Base-by-base conservation (phyloP, 164 flowering plant species). In the Vitis rupestris region DNA sequence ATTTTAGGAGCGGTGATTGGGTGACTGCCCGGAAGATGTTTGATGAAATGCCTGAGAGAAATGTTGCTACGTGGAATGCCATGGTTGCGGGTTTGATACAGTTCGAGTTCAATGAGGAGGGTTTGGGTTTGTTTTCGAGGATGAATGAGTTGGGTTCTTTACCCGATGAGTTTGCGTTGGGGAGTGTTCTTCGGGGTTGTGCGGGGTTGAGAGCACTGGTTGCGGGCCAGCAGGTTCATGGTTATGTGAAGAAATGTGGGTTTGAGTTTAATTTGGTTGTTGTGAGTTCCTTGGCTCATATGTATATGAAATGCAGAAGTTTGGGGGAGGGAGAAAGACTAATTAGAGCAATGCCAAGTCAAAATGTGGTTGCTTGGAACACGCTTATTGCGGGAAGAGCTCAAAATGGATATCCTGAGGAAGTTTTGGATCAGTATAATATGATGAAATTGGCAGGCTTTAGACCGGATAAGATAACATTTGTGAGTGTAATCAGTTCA, bases 351-450 rank as follows among this genome's bases (percentile, higher is more conserved):
- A 73, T 90, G 91, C 88, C 97, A 2, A 23, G 75, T 48, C 81
- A 63, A 16, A 88, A 76, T 76, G 84, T 87, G n/a, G 83, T 83
- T 74, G 89, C 86, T 65, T 92, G 84, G 75, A 92, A 90, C 63
- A 90, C 94, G 1, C 83, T 92, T 52, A 85, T 88, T 64, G 93
- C 88, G 0, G 95, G 92, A 47, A 77, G 78, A 55, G 86, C 89
- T 23, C 92, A 91, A 66, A 85, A 84, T 76, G 90, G 92, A 68
- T 67, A 16, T 8, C 27, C 82, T 2, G 89, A 85, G 78, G 83
- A 63, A 51, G 94, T 88, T 27, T 74, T 92, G 67, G 84, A 83
- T 63, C 86, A 80, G 66, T 90, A 82, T 65, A 71, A 67, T 57
- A 27, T 81, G 70, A 87, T 92, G 95, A 87, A 80, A 69, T 68